phyloP scores from a whole-genome alignment of 2,329 filamentous ascomycete species.

The Nemania sp. region DNA sequence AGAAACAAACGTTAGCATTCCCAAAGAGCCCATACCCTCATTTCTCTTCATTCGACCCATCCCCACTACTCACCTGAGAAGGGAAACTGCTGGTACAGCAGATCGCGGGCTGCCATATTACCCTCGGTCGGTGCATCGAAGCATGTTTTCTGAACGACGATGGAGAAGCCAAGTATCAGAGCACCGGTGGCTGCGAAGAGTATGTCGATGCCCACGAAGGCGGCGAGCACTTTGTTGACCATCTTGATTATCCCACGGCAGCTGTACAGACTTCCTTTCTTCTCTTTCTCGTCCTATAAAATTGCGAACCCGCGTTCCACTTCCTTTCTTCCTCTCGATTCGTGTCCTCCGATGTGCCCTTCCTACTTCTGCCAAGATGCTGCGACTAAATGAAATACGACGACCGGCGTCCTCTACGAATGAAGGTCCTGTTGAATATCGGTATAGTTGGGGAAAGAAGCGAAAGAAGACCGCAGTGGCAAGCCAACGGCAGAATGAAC shows the following conservation, averaged over 20 bases:
- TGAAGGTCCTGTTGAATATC: constrained; percentile 28
- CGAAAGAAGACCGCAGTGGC: constrained; percentile 35
- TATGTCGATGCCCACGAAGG: constrained; percentile 61
- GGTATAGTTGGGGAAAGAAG: constrained; percentile 11
- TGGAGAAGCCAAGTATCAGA: constrained; percentile 66
- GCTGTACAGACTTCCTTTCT: too few species aligned
- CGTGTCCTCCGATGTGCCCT: not conserved
- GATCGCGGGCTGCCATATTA: constrained; percentile 61
- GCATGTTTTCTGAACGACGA: constrained; percentile 63
- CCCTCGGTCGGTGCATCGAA: constrained; percentile 59
- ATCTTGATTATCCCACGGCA: constrained; percentile 52
- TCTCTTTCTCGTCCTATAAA: constrained; percentile 28
- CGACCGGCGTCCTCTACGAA: constrained; percentile 55
- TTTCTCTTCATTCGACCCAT: not conserved
- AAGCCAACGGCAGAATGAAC: constrained; percentile 43
- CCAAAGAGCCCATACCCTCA: not conserved
- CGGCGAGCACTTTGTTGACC: constrained; percentile 66
- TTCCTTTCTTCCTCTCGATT: constrained; percentile 25
- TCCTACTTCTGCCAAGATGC: constrained; percentile 13
- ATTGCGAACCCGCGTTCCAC: not conserved
- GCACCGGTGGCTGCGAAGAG: constrained; percentile 67
- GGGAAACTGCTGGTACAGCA: constrained; percentile 67
- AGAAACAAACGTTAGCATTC: constrained; percentile 8
- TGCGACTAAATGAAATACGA: constrained; percentile 43
- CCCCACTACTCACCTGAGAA: constrained; percentile 56